Evolutionary conservation across 139 green algal species (phyloP), one percentile per base, ranked within the genome.

Genomic region (Spirogloea muscicola): DNA sequence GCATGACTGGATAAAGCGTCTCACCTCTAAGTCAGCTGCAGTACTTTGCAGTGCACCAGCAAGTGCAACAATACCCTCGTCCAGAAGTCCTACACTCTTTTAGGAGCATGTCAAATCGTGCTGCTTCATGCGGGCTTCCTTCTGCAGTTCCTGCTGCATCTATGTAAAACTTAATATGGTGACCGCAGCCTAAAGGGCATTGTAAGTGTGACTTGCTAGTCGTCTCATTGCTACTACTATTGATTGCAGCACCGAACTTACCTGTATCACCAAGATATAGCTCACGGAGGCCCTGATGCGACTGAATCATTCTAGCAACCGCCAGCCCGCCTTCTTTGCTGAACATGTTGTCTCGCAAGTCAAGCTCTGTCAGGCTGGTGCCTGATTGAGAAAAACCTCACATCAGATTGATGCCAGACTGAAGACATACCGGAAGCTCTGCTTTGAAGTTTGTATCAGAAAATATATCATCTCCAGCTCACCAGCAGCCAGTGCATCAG

Each of bases 321-420:
- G 59, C 71, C 18, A 9, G 9, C 27, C 46, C 71, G n/a, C 46
- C 49, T 41, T 79, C 71, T 1, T 13, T 3, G 3, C 60, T 48
- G n/a, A 79, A 75, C 42, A 77, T 77, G 39, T 79, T 79, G 62
- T 79, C 71, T 18, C 61, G 42, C 41, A 79, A 21, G 62, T 79
- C 71, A 18, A 79, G 39, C n/a, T 10, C 25, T n/a, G 61, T 16
- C 40, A 73, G 4, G 37, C 41, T 76, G n/a, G 4, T 75, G 18
- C 61, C 69, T 79, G n/a, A n/a, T n/a, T n/a, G 13, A 51, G 43
- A 51, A 13, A 51, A 13, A 51, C n/a, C n/a, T n/a, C n/a, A n/a
- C n/a, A n/a, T n/a, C n/a, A n/a, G n/a, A n/a, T n/a, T n/a, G n/a
- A n/a, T n/a, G n/a, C n/a, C n/a, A n/a, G n/a, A n/a, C n/a, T 55